Base-by-base conservation (phyloP, 371 early-diverging fungal genomes). In the Mortierella sp. region DNA sequence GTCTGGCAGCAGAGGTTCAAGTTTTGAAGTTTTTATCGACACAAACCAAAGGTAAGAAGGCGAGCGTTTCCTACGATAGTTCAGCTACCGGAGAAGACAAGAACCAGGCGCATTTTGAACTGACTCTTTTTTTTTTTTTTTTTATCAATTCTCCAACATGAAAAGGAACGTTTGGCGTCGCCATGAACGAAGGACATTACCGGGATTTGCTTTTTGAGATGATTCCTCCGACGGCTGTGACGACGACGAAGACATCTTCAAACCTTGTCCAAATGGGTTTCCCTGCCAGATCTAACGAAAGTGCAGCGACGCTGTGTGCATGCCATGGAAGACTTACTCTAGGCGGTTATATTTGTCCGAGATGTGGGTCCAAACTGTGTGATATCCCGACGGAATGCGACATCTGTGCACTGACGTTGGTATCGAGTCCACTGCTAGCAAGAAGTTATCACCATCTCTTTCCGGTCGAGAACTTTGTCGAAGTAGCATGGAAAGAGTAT, bases 381-480 rank as follows among this genome's bases (percentile, higher is more conserved):
- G 89, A 94, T 39, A 72, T 98, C 37, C 99, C 98, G 2, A 92
- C 93, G 26, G 96, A 97, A 54, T 98, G 99, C 71, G 92, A 93
- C 53, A 86, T 97, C n/a, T 98, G 98, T 78, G 89, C 88, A 0
- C 82, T 98, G 59, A 93, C 95, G 0, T 75, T 98, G 31, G 94
- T 97, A 1, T 94, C 97, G 8, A 92, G 93, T 32, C 97, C 98
- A 17, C 91, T 95, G 79, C 70, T 98, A 54, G 97, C 97, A 6
- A 69, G 98, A 53, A 95, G 95, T n/a, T 97, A 97, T 72, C 97
- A 96, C 64, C 97, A 97, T 59, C 82, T 98, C 53, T 97, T 97
- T 72, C 98, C 99, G 5, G 90, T 94, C 14, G 87, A 88, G 61
- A 90, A 89, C 55, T 89, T 87, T 80, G 78, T 85, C 41, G 89